phyloP scores from a whole-genome alignment of 352 stramenopile genomes.

The Phytophthora chlamydospora region DNA sequence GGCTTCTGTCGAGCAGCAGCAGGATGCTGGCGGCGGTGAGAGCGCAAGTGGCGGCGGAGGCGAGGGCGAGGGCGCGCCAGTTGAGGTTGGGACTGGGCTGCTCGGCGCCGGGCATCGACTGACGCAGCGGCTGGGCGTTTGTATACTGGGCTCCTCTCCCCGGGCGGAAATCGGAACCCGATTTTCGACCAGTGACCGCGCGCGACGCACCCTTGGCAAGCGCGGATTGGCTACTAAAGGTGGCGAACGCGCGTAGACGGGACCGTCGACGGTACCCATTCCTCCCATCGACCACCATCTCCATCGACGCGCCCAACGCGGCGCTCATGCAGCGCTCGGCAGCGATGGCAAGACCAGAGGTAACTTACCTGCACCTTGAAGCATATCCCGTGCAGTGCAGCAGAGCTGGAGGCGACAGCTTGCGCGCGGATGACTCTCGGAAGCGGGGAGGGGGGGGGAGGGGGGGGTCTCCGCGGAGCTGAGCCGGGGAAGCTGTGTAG shows the following conservation, averaged over 20 bases:
- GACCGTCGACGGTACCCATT: background rate
- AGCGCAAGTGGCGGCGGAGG: conserved; percentile 61
- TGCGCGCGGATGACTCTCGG: no score
- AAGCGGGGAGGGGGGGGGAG: no score
- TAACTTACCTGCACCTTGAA: no score
- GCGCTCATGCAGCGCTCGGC: no score
- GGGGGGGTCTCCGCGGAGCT: no score
- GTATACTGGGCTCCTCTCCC: conserved; percentile 13
- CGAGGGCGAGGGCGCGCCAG: conserved; percentile 58
- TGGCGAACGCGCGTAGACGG: background rate
- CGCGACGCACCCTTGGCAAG: background rate
- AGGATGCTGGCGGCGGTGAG: conserved; percentile 64
- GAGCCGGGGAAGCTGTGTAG: no score
- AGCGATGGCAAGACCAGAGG: no score
- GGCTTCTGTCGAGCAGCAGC: conserved; percentile 37
- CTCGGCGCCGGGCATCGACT: conserved; percentile 19
- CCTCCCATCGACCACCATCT: conserved; percentile 9
- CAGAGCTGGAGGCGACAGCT: no score
- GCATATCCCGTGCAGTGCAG: no score
- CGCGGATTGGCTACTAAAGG: background rate
- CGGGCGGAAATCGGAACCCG: background rate
- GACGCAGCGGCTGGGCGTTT: conserved; percentile 5
- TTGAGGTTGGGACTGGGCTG: conserved; percentile 37
- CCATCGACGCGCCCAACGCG: background rate
- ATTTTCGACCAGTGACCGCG: background rate